Base-by-base conservation (phyloP, 192 early-diverging fungal genomes). In the Entophlyctis luteolus region DNA sequence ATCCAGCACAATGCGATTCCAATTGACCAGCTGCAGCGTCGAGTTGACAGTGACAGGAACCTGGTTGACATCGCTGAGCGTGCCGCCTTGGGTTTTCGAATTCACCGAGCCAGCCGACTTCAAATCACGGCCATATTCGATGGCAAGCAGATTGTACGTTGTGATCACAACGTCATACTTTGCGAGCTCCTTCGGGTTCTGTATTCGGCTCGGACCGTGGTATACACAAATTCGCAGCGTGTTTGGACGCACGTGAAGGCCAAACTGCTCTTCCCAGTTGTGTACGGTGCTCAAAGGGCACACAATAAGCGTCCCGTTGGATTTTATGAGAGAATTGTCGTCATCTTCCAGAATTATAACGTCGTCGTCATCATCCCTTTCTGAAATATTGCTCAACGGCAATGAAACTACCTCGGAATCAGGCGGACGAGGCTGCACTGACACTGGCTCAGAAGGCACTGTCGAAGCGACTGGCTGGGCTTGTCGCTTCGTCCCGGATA, bases 1-100 rank as follows among this genome's bases (percentile, higher is more conserved):
- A 62, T 98, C 95, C 34, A 98, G 71, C n/a, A 98, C 87, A 14
- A 95, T 79, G 34, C 96, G 78, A 66, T 88, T 84, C 86, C 91
- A 98, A 38, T 91, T 81, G 2, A 95, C 79, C 4, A 76, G 74
- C 23, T 84, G 84, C 18, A 94, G 58, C 12, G 81, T 73, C 5
- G 72, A 66, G 42, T 39, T 54, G 39, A 27, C 37, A 10, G 28
- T 28, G 18, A 65, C 16, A 25, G 62, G 34, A 35, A 68, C 37
- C 39, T 50, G 47, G 39, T 55, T 29, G 27, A 36, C 62, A 27
- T 54, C 65, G 48, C 50, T 73, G 53, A 72, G 72, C 12, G 62
- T 42, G 27, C 57, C 59, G n/a, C 54, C 46, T 58, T 31, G 14
- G 34, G 27, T 39, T 45, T 70, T 33, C 18, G 48, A 27, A n/a